Evolutionary conservation across 495 filamentous ascomycete species (phyloP).

Genomic region (Aspergillus ostianus): DNA sequence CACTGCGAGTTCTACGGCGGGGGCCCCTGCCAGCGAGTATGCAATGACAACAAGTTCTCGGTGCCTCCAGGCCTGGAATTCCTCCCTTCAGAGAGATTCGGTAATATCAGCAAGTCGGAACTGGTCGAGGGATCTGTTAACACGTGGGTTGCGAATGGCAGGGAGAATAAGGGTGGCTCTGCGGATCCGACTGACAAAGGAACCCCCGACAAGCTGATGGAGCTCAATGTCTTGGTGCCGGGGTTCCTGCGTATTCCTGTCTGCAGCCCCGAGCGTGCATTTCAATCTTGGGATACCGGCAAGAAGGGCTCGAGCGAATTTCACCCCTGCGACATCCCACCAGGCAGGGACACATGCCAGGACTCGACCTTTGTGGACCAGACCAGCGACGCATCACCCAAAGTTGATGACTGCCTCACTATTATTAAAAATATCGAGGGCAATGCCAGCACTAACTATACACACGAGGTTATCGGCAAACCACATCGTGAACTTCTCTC

Average conservation of each 20-base stretch:
- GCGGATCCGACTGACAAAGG: background rate
- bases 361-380: no score
- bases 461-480: no score
- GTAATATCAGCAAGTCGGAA: background rate
- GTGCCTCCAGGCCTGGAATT: background rate
- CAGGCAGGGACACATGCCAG: no score
- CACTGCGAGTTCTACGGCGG: background rate
- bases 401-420: no score
- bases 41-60: background rate
- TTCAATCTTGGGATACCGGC: no score
- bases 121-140: background rate
- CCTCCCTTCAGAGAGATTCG: background rate
- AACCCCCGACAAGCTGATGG: background rate
- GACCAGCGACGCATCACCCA: no score
- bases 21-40: background rate
- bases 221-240: background rate
- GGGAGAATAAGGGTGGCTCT: background rate
- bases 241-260: background rate
- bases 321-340: no score
- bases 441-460: no score
- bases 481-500: no score
- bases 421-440: no score
- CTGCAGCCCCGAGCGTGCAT: no score
- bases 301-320: no score
- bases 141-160: background rate